These are phyloP conservation scores for Rheum nobile DNA, from an alignment of 148 eudicot genomes.

Conservation along the genomic window DNA sequence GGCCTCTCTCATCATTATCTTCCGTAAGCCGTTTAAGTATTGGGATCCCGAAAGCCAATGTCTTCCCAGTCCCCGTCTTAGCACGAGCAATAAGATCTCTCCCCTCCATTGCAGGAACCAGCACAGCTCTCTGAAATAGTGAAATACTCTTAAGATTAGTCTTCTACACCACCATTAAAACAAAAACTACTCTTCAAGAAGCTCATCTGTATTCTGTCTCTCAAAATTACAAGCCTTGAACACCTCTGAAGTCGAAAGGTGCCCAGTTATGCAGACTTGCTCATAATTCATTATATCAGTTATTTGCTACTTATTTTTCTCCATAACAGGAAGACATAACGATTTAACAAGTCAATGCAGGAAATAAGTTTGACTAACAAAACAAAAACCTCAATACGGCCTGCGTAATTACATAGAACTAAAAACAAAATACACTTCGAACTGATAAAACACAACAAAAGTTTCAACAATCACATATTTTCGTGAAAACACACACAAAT, in stretches of 20 bases:
- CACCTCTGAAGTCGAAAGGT: neutral
- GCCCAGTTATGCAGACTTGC: too few relatives aligned
- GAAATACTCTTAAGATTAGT: neutral
- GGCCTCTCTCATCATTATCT: slow-evolving; percentile 36
- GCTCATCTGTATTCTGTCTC: neutral
- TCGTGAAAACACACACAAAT: neutral
- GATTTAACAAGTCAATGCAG: neutral
- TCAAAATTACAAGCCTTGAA: neutral
- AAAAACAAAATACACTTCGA: too few relatives aligned
- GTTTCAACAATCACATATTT: too few relatives aligned
- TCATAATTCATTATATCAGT: too few relatives aligned
- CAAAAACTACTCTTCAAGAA: too few relatives aligned
- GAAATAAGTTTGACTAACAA: neutral
- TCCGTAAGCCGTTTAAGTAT: slow-evolving; percentile 63
- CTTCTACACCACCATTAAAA: neutral
- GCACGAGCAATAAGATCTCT: slow-evolving; percentile 87
- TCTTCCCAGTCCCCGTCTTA: slow-evolving; percentile 98
- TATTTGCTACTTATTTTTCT: too few relatives aligned
- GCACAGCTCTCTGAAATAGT: slow-evolving; percentile 46
- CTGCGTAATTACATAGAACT: neutral
- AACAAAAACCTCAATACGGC: neutral
- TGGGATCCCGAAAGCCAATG: slow-evolving; percentile 92
- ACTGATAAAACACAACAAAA: too few relatives aligned
- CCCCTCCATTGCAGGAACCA: slow-evolving; percentile 59
- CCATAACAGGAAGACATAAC: too few relatives aligned